Conservation (phyloP, 83 land plant genomes). For the Thuja plicata region DNA sequence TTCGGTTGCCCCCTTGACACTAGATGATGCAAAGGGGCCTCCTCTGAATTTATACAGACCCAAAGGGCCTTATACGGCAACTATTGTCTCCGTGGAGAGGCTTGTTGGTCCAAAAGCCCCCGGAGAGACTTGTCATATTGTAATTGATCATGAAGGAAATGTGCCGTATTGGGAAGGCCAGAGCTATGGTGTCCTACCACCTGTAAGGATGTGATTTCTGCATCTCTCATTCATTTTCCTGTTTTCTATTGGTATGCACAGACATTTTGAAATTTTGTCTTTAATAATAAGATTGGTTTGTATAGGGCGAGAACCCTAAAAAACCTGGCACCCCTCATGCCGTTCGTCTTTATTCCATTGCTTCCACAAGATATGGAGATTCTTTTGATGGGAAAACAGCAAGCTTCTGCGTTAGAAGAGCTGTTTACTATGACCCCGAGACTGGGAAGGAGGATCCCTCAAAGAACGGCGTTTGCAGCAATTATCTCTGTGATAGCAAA, state of each 20-base stretch:
- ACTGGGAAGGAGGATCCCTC: constrained; percentile 95
- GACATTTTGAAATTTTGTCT: constrained; percentile 14
- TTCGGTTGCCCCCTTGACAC: constrained; percentile 52
- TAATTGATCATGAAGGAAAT: constrained; percentile 95
- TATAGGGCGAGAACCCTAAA: constrained; percentile 98
- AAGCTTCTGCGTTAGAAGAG: constrained; percentile 91
- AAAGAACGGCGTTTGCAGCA: constrained; percentile 95
- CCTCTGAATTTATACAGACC: constrained; percentile 84
- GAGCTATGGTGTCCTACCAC: constrained; percentile 96
- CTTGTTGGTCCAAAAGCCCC: constrained; percentile 97
- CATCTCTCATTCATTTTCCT: background rate
- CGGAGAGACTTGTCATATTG: constrained; percentile 98
- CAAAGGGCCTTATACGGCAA: constrained; percentile 89
- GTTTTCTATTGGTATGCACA: background rate
- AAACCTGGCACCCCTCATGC: constrained; percentile 89
- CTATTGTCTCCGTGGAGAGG: constrained; percentile 90
- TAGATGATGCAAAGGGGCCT: constrained; percentile 82
- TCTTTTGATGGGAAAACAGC: constrained; percentile 95
- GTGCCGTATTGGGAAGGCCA: constrained; percentile 99
- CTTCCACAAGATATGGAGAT: constrained; percentile 99
- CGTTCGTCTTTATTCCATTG: constrained; percentile 97
- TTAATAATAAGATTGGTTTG: background rate
- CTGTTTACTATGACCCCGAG: constrained; percentile 92
- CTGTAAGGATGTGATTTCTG: constrained; percentile 54
- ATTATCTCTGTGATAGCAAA: constrained; percentile 87